Base-by-base conservation (phyloP, 192 early-diverging fungal species). In the Phlyctochytrium planicorne region DNA sequence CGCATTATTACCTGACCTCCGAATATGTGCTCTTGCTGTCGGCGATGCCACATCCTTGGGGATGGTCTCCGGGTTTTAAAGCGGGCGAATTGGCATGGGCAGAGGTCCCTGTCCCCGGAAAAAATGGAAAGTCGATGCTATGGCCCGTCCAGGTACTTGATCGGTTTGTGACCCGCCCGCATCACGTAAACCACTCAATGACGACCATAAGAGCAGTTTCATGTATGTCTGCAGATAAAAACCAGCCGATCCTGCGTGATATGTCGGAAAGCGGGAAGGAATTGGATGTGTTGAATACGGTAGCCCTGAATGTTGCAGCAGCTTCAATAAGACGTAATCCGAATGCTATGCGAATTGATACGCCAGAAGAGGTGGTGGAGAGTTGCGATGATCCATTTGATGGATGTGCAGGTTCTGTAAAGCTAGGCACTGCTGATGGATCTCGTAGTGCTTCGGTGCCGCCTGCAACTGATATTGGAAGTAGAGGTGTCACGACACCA, bases 61-160 rank as follows among this genome's bases (percentile, higher is more conserved):
- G 40, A 30, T 65, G 67, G 67, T 30, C 67, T 4, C 59, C 67
- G 3, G 67, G 67, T 17, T 61, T 61, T 12, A 4, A 59, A 29
- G 31, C 37, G 6, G 67, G 67, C 23, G 67, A 68, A 12, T 17
- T 68, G 14, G 67, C 47, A 25, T 68, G 67, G 67, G 60, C 65
- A 1, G 65, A 66, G 56, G 24, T 66, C 20, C n/a, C 23, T 1
- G 53, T 30, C 10, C 24, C 52, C 2, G 2, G 12, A 6, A 53
- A 30, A 10, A 33, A 16, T 30, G 36, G 30, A 12, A 10, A 25
- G 0, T 25, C 23, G 16, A 30, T 62, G 14, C 59, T 68, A 17
- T 68, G 67, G 67, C 67, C 67, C 24, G 67, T 27, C 1, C 56
- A 29, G 3, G 59, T 68, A 12, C 57, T 68, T 17, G 59, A 60